Evolutionary conservation across 2,329 filamentous ascomycete genomes (phyloP), one percentile per base, ranked within the genome.

Genomic region (Neocatenulostroma microsporum): DNA sequence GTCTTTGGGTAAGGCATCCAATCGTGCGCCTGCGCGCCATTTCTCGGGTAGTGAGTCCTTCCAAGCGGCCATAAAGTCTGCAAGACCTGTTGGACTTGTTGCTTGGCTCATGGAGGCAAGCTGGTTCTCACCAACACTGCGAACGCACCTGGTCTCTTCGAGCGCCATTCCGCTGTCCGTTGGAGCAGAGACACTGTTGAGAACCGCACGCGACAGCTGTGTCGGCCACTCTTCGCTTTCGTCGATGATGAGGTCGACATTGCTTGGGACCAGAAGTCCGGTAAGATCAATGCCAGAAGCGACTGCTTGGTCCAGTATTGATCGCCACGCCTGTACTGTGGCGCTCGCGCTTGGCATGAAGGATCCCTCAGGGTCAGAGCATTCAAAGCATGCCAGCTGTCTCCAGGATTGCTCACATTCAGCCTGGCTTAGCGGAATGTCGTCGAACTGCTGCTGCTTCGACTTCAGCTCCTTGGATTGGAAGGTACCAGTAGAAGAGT

Each of bases 371-470:
- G 47, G 49, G 21, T 48, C 39, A 6, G 25, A 35, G n/a, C 42
- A 51, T 40, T 75, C 67, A 54, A 77, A 78, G 20, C 68, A 73
- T 47, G 70, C 66, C 11, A 76, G 46, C 26, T 69, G 62, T 25
- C 48, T 52, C 72, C 72, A 78, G 2, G 56, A 70, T 7, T 44
- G 41, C 40, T 69, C 60, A 44, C 72, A 76, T 48, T 77, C 67
- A 5, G 50, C 62, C 12, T 64, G 48, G 13, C 72, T 76, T 14
- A 75, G 54, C 2, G 74, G 73, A 3, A 75, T 61, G 49, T 75
- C 59, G 8, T 54, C 54, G 43, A 73, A 70, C 2, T 75, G 40
- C 26, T 51, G 41, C 4, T 54, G 47, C 41, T 66, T 67, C 19
- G 55, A 54, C 18, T 53, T 50, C 30, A 30, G 50, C 5, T 36